Evolutionary conservation across 495 filamentous ascomycete genomes (phyloP), one percentile per base, ranked within the genome.

Genomic region (Penicillium samsonianum): DNA sequence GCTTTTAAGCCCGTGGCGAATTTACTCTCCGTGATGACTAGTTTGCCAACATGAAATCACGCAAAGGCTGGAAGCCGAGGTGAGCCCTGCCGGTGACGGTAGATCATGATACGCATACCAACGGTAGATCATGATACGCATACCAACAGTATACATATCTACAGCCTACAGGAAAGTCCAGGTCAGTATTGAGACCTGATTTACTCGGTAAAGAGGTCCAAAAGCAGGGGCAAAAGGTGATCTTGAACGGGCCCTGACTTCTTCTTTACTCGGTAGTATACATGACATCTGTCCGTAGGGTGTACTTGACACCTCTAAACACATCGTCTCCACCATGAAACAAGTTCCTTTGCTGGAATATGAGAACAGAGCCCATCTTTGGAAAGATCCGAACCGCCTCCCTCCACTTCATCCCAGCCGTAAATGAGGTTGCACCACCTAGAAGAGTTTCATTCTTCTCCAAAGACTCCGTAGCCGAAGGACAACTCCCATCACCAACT

Each of bases 251-350:
- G 31, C 31, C 0, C 4, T 35, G 4, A 35, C 12, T 16, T 37
- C 33, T 25, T 25, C 8, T 20, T 12, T 20, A 48, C 16, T 48
- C 45, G 5, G 16, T 12, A 30, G 41, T 8, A 53, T 90, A 95
- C 87, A 94, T 84, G 28, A 93, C 59, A 75, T 96, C 91, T 10
- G 86, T 85, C 56, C 91, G 75, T 71, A 94, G 78, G 0, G 88
- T 93, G 61, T 86, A 87, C 72, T 95, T 94, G 11, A 81, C 75
- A 0, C 91, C 91, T n/a, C 68, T 65, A 35, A 78, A 71, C 6
- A 94, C 88, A 61, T 91, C 84, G 56, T 88, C 90, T 1, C 91
- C 91, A 20, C 82, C 81, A 70, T 95, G 91, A 61, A 87, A 59
- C 31, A 95, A 70, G 49, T 77, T 65, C 4, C 73, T 62, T 55